Base-by-base conservation (phyloP, 2,329 filamentous ascomycete species). In the Aspergillus vadensis region DNA sequence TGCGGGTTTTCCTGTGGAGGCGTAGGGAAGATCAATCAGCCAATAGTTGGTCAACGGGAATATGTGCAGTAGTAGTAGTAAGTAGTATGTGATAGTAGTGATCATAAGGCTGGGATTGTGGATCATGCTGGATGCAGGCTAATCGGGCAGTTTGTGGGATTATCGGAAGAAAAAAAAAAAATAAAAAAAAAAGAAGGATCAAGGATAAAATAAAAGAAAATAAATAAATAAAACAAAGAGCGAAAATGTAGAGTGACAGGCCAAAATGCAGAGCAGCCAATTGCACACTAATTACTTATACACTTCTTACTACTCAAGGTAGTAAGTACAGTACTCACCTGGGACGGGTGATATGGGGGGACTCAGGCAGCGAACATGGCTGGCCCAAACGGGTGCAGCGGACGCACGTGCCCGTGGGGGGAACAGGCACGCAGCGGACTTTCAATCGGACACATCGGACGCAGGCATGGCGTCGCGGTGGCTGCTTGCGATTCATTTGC, bases 341-440 rank as follows among this genome's bases (percentile, higher is more conserved):
- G 25, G 52, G 52, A n/a, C 38, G 14, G 19, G 48, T 56, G 51
- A 41, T 12, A n/a, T 50, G 44, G 41, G 51, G 14, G 17, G 23
- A 15, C 4, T 58, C 52, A 6, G 60, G 60, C 30, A 60, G 57
- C 10, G 48, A 41, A 23, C 61, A 60, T 2, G 52, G 12, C 30
- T 59, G 55, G 49, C 57, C 57, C 17, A 62, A 51, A 19, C 62
- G 57, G n/a, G 27, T 47, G 50, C 62, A 64, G n/a, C 62, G 59
- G 8, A 59, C 48, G 41, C 62, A 64, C 15, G 38, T 38, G 15
- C 54, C 50, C 6, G 50, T 47, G 32, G 23, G 19, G 23, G 14
- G 53, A 2, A 43, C 27, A n/a, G 47, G 44, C 14, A 53, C 21
- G 23, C 62, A 64, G 41, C 55, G 61, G 9, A 62, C 59, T 50